Evolutionary conservation across 176 grass and related monocot species (phyloP).

Genomic region (Typha latifolia): DNA sequence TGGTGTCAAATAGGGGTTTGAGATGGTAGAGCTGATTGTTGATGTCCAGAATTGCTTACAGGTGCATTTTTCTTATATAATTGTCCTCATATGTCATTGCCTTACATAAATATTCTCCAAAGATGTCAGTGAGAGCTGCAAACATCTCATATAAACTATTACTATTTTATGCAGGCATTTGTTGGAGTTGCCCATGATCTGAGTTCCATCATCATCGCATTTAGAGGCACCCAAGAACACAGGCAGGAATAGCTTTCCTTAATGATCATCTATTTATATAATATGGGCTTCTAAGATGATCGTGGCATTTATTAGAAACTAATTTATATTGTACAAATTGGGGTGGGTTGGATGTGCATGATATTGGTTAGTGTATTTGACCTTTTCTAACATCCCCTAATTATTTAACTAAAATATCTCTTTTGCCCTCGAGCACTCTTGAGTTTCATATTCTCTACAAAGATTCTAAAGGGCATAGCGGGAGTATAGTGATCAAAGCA

Average conservation of each 20-base stretch:
- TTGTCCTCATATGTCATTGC: not conserved
- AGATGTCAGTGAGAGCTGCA: not conserved
- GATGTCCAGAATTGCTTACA: conserved; percentile 87
- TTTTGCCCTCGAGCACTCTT: too few relatives aligned
- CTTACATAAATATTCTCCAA: not conserved
- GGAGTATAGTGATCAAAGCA: too few relatives aligned
- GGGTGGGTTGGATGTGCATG: too few relatives aligned
- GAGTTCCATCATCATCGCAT: conserved; percentile 66
- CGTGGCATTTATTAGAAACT: too few relatives aligned
- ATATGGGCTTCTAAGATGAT: not conserved
- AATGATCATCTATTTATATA: not conserved
- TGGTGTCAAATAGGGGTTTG: conserved; percentile 53
- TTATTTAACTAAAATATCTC: too few relatives aligned
- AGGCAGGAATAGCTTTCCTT: conserved; percentile 40
- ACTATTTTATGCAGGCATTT: conserved; percentile 46
- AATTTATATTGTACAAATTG: too few relatives aligned
- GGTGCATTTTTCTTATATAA: conserved; percentile 21
- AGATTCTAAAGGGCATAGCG: too few relatives aligned
- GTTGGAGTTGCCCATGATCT: conserved; percentile 73
- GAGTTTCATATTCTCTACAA: too few relatives aligned
- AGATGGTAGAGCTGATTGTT: conserved; percentile 81
- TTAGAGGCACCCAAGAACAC: conserved; percentile 82
- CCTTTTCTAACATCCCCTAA: too few relatives aligned
- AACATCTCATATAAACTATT: too few relatives aligned
- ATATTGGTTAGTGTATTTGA: too few relatives aligned